Evolutionary conservation across 1,284 basidiomycete genomes (phyloP), one percentile per base, ranked within the genome.

Genomic region (Naganishia liquefaciens): DNA sequence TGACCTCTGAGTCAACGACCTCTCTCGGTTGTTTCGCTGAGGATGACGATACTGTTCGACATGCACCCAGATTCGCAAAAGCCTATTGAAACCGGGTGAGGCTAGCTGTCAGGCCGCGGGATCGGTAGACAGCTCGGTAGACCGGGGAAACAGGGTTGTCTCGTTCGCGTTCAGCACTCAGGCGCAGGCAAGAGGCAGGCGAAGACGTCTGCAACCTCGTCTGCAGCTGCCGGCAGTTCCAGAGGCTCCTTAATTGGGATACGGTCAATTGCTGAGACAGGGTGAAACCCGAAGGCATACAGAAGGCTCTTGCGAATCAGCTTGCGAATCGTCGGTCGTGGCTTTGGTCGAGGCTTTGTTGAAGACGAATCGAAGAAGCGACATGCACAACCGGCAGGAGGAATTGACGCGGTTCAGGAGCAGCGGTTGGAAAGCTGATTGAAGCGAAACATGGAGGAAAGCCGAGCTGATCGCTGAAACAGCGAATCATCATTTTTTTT

Each of bases 371-470:
- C 6, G 33, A 37, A 37, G 33, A n/a, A n/a, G n/a, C n/a, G n/a
- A n/a, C n/a, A n/a, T n/a, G n/a, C n/a, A n/a, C n/a, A n/a, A n/a
- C n/a, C n/a, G n/a, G n/a, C n/a, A n/a, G n/a, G n/a, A n/a, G n/a
- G n/a, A n/a, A n/a, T n/a, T n/a, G n/a, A n/a, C n/a, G n/a, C n/a
- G n/a, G n/a, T n/a, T n/a, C n/a, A n/a, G n/a, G n/a, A 44, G 43
- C 19, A 44, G 43, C 43, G 15, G 43, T 19, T n/a, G 43, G 13
- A 44, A 15, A 21, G 21, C 7, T 30, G 43, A 37, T 37, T 58
- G 44, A 60, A 60, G 55, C 55, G 55, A 60, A 60, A 60, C 55
- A 60, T 37, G 53, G 13, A 57, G 21, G 39, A 23, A 60, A 60
- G 55, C 55, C 55, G 46, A 54, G 19, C 11, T 60, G 55, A 37